Evolutionary conservation across 495 filamentous ascomycete species (phyloP).

Genomic region (Penicillium flavigenum): DNA sequence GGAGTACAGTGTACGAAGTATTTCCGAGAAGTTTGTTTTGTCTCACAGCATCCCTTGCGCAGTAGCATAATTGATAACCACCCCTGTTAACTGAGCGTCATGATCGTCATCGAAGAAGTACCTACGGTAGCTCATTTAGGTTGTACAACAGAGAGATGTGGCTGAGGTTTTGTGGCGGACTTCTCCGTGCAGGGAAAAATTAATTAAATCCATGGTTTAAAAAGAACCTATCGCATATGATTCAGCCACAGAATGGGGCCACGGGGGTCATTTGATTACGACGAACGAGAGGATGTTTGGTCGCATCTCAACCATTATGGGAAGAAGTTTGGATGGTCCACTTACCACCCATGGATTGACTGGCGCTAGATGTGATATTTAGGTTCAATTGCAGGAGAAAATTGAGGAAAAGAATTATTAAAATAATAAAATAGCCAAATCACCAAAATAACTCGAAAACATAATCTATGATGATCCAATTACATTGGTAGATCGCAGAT

Average conservation of each 20-base stretch:
- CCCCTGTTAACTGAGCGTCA: slow-evolving; percentile 7
- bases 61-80: neutral
- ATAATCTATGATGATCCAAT: slow-evolving; percentile 4
- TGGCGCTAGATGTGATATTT: slow-evolving; percentile 6
- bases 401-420: neutral
- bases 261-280: slow-evolving; percentile 24
- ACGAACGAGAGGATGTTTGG: slow-evolving; percentile 10
- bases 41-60: slow-evolving; percentile 1
- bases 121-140: neutral
- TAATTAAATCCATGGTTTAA: neutral
- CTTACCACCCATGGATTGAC: slow-evolving; percentile 4
- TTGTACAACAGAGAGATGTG: neutral
- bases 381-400: neutral
- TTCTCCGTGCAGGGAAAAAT: slow-evolving; percentile 8
- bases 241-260: neutral
- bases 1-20: neutral
- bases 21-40: neutral
- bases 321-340: slow-evolving; percentile 21
- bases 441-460: neutral
- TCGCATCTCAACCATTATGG: slow-evolving; percentile 3
- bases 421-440: slow-evolving; percentile 8
- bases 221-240: neutral
- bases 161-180: slow-evolving; percentile 10
- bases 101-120: neutral
- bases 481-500: slow-evolving; percentile 31